Evolutionary conservation across 2,329 filamentous ascomycete species (phyloP).

Genomic region (Xylariaceae sp.): DNA sequence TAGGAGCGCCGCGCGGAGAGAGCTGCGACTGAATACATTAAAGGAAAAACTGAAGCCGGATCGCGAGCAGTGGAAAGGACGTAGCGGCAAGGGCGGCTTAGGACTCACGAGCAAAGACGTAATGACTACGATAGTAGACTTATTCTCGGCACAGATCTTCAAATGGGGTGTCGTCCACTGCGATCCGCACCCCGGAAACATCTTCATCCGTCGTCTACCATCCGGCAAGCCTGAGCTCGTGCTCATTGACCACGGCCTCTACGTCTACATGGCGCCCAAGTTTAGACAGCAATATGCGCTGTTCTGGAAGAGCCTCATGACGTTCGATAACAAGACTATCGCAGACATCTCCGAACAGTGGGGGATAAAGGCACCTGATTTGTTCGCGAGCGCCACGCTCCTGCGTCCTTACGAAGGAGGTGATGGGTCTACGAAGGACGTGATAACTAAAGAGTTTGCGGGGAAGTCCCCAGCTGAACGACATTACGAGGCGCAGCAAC

Average conservation of each 20-base stretch:
- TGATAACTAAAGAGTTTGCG: constrained; percentile 60
- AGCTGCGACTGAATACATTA: constrained; percentile 47
- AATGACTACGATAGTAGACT: constrained; percentile 93
- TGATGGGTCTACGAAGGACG: constrained; percentile 58
- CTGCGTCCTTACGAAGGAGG: constrained; percentile 89
- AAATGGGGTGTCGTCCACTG: constrained; percentile 94
- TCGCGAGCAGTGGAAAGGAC: constrained; percentile 71
- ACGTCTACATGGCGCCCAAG: constrained; percentile 78
- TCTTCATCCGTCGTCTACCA: constrained; percentile 83
- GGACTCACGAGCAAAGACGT: constrained; percentile 78
- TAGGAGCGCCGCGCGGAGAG: constrained; percentile 39
- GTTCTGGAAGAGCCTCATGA: constrained; percentile 92
- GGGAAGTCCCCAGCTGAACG: constrained; percentile 59
- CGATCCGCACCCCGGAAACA: constrained; percentile 95
- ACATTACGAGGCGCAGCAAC: constrained; percentile 83
- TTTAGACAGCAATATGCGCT: constrained; percentile 82
- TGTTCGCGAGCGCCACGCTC: constrained; percentile 86
- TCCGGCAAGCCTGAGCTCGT: constrained; percentile 83
- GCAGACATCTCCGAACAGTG: constrained; percentile 66
- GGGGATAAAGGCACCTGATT: constrained; percentile 83
- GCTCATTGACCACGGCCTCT: constrained; percentile 93
- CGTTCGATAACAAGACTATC: constrained; percentile 84
- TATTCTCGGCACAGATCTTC: constrained; percentile 98
- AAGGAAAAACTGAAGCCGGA: constrained; percentile 69
- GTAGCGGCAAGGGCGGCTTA: constrained; percentile 67